phyloP scores from a whole-genome alignment of 768 basidiomycete genomes.

The Lanmaoa pseudosensibilis region DNA sequence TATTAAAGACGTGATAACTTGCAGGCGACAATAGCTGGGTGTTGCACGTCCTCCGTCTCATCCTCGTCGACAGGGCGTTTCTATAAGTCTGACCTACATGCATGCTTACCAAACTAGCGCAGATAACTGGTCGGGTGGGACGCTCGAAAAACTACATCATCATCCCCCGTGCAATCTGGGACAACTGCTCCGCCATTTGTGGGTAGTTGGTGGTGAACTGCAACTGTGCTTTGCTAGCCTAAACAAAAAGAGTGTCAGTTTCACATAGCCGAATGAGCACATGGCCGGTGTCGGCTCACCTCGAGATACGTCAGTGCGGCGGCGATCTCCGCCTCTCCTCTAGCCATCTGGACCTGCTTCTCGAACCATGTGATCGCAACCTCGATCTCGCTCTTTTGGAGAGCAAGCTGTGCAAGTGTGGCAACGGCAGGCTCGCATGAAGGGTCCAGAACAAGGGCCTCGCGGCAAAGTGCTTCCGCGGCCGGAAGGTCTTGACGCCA shows the following conservation, averaged over 20 bases:
- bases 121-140: neutral
- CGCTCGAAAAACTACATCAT: slow-evolving; percentile 28
- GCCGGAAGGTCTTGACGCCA: slow-evolving; percentile 87
- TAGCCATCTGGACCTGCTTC: slow-evolving; percentile 78
- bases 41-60: slow-evolving; percentile 5
- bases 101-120: slow-evolving; percentile 1
- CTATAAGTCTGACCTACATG: slow-evolving; percentile 21
- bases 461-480: slow-evolving; percentile 82
- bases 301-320: slow-evolving; percentile 77
- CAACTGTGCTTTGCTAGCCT: slow-evolving; percentile 82
- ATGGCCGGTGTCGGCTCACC: slow-evolving; percentile 43
- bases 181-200: slow-evolving; percentile 72
- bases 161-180: slow-evolving; percentile 45
- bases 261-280: neutral
- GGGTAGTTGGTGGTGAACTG: slow-evolving; percentile 85
- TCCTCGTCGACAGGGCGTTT: slow-evolving; percentile 5
- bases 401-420: slow-evolving; percentile 87
- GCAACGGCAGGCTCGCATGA: slow-evolving; percentile 97
- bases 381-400: slow-evolving; percentile 89
- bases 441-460: slow-evolving; percentile 85
- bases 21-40: neutral
- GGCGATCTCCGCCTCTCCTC: slow-evolving; percentile 87
- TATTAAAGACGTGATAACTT: slow-evolving; percentile 13
- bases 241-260: slow-evolving; percentile 5
- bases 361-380: slow-evolving; percentile 86